Conservation (phyloP, 768 basidiomycete species). For the Boletellus sp. region DNA sequence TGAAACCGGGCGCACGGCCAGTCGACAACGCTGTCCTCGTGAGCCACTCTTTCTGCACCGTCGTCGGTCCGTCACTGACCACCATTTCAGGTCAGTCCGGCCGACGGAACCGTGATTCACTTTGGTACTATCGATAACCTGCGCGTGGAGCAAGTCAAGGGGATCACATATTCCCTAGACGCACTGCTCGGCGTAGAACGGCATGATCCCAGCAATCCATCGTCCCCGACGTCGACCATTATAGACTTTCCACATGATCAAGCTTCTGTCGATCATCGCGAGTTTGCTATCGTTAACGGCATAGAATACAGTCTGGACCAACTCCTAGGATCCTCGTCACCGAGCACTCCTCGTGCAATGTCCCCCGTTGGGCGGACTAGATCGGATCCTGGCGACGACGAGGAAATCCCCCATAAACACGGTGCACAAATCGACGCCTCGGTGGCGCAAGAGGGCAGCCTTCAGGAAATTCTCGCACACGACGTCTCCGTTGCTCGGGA, state of each 20-base stretch:
- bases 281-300: constrained; percentile 96
- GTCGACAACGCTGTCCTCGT: constrained; percentile 75
- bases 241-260: constrained; percentile 41
- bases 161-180: constrained; percentile 93
- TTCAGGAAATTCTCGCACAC: constrained; percentile 57
- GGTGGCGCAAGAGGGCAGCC: constrained; percentile 51
- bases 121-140: constrained; percentile 79
- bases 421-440: constrained; percentile 74
- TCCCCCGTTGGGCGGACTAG: constrained; percentile 24
- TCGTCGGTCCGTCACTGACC: background rate
- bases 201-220: constrained; percentile 38
- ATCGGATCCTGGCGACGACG: constrained; percentile 23
- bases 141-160: constrained; percentile 95
- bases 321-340: constrained; percentile 61
- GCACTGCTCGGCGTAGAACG: constrained; percentile 81
- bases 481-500: constrained; percentile 69
- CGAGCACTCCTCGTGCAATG: constrained; percentile 39
- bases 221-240: constrained; percentile 38
- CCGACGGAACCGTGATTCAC: constrained; percentile 90
- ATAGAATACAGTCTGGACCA: constrained; percentile 93
- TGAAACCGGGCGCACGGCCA: constrained; percentile 79
- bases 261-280: constrained; percentile 74
- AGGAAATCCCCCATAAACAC: constrained; percentile 47
- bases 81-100: constrained; percentile 75
- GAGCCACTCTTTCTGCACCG: constrained; percentile 16